Evolutionary conservation across 352 stramenopile genomes (phyloP), one percentile per base, ranked within the genome.

Genomic region (Pythium phragmitis): DNA sequence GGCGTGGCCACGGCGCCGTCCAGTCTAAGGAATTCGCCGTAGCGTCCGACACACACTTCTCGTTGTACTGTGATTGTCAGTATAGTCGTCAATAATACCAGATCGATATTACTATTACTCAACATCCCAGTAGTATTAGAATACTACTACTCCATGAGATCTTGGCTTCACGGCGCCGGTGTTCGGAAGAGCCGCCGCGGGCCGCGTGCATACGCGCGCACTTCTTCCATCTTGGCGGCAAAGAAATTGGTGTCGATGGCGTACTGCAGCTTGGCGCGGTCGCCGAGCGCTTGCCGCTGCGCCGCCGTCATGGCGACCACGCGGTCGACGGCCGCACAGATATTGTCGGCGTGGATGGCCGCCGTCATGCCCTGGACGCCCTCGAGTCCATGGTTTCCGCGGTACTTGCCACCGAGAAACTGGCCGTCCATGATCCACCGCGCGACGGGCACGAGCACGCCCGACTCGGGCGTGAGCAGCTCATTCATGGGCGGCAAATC

Each of bases 171-270:
- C 26, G 55, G 46, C 28, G 63, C 17, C 30, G 56, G 43, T 39
- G 23, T 52, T 37, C 39, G 53, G 55, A 66, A 41, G 58, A 48
- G 64, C 46, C 76, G 60, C 7, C 41, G 60, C 45, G 60, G 45
- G 4, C 48, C 30, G 30, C 46, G 46, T 17, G 60, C 52, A 14
- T 56, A 57, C 4, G 39, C 45, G n/a, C 45, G 45, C n/a, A 50
- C 60, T 48, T 83, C 64, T 37, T 72, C 54, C 79, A 89, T 90
- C 42, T 80, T 82, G 12, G 74, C 68, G 13, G 70, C 68, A 46
- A 92, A 91, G 63, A 89, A 91, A 52, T 79, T 69, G 54, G 76
- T 82, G 68, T 92, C 77, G 34, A 75, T 78, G 39, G 81, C 70
- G 60, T 87, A 90, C 58, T 87, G 79, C 59, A 87, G 69, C 48